Base-by-base conservation (phyloP, 1,139 yeast genomes). In the Pneumocystis jirovecii region DNA sequence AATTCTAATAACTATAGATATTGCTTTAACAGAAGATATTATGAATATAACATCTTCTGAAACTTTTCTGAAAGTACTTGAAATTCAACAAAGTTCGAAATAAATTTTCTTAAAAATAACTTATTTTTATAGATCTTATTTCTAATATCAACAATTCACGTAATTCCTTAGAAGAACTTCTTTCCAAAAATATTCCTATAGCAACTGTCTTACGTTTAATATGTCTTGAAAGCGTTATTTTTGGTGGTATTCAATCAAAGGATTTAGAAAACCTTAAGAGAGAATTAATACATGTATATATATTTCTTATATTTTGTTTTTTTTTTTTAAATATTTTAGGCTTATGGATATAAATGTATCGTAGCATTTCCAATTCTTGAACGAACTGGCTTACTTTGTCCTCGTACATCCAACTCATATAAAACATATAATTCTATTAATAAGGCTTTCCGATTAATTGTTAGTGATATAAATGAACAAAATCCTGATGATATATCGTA, bases 21-120 rank as follows among this genome's bases (percentile, higher is more conserved):
- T 97, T 0, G 77, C 78, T 3, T 76, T 93, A 35, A 88, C 96
- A 2, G 96, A 90, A 70, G 79, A 78, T 34, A 79, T 89, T 1
- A 77, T 91, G 73, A 75, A 77, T 17, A 76, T 77, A 56, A 85
- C 89, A 12, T 81, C 81, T 59, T 73, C 75, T 1, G 78, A 75
- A 44, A 76, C 78, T 56, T 85, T 85, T 73, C 84, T 85, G 69
- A 77, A 78, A 37, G 79, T 82, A 67, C 76, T 90, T 29, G 86
- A 84, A 67, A 78, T 89, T 63, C 95, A 90, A 72, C 95, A 90
- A 74, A 87, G 85, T 50, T 50, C 25, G 31, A 25, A 12, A 50
- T 29, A 6, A 8, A 10, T 50, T 12, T 50, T 25, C 21, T 25
- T 21, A 6, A 50, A 50, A 50, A 25, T 50, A 3, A 8, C 34